These are phyloP conservation scores for Saccharomycopsis schoenii DNA, from an alignment of 805 yeast species.

Conservation along the genomic window DNA sequence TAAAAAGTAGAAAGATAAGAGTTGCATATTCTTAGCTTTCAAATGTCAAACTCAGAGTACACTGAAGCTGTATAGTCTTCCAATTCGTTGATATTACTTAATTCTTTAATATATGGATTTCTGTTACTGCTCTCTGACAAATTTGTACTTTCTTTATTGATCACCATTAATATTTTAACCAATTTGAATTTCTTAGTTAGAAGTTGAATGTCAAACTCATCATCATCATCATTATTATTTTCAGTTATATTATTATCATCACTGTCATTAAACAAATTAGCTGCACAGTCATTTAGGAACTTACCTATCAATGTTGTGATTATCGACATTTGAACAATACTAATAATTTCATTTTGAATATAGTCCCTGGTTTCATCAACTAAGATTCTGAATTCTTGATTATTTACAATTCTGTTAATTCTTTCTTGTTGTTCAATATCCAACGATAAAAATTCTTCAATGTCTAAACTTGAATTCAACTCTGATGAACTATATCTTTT, in stretches of 20 bases:
- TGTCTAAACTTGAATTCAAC: conserved; percentile 29
- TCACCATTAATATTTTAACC: conserved; percentile 61
- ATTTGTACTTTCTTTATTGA: conserved; percentile 53
- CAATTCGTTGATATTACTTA: conserved; percentile 50
- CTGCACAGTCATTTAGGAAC: conserved; percentile 27
- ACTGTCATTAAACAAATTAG: conserved; percentile 9
- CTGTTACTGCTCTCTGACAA: conserved; percentile 37
- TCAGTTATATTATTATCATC: conserved; percentile 13
- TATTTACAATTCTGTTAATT: conserved; percentile 18
- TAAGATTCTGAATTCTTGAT: conserved; percentile 27
- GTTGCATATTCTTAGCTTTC: not conserved
- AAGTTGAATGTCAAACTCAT: conserved; percentile 23
- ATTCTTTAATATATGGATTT: conserved; percentile 35
- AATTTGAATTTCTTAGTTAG: conserved; percentile 36
- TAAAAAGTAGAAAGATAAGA: not conserved
- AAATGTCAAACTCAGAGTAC: conserved; percentile 57
- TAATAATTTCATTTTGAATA: conserved; percentile 26
- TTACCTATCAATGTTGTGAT: conserved; percentile 29
- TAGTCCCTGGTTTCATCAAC: conserved; percentile 38
- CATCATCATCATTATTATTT: not conserved
- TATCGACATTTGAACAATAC: conserved; percentile 27
- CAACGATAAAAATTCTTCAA: conserved; percentile 2
- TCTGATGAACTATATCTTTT: conserved; percentile 28
- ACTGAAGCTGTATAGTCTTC: conserved; percentile 87
- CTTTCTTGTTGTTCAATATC: conserved; percentile 4